Evolutionary conservation across 225 moss, liverwort and hornwort genomes (phyloP), one percentile per base, ranked within the genome.

Genomic region (Thuidium tamariscinum): DNA sequence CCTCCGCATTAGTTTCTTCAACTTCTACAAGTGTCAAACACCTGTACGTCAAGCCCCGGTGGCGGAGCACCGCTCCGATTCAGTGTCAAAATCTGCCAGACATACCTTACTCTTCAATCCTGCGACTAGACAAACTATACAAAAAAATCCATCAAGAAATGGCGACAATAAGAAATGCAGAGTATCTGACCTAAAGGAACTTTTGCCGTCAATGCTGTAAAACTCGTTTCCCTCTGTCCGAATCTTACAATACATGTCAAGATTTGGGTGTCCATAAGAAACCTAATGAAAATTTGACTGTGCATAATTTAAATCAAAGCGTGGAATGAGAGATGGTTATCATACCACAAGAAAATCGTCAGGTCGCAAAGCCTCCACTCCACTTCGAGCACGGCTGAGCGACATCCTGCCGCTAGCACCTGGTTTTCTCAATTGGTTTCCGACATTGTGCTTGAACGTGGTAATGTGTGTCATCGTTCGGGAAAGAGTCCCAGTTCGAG

Each of bases 311-410:
- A 81, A 63, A 86, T 36, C 27, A 59, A 66, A 67, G 13, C 63
- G 39, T 37, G 32, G 49, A 54, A n/a, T 55, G 36, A 29, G 73
- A 57, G 37, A 56, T 65, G 65, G 37, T 62, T 54, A 83, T 52
- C 51, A 26, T 83, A 91, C 91, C 91, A 71, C 64, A 76, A 91
- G 41, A 82, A 76, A 88, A 84, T 91, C 88, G 23, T 69, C 79
- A 30, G 88, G 85, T 52, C 55, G 81, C 81, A 83, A 86, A 52
- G 77, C 25, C 52, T 63, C 87, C 44, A 27, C 79, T 69, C 85
- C 85, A 64, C 77, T 85, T 70, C 84, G 90, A 87, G 76, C 71
- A 70, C 59, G 82, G 71, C 87, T 32, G 29, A 87, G 83, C 36
- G 88, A 79, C 78, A 83, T 57, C 68, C 87, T 87, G 71, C 85